A percentile compares a stretch with the other conserved stretches of the same genome.
Conservation (phyloP, 148 eudicot genomes). For the Vaccinium myrtillus region DNA sequence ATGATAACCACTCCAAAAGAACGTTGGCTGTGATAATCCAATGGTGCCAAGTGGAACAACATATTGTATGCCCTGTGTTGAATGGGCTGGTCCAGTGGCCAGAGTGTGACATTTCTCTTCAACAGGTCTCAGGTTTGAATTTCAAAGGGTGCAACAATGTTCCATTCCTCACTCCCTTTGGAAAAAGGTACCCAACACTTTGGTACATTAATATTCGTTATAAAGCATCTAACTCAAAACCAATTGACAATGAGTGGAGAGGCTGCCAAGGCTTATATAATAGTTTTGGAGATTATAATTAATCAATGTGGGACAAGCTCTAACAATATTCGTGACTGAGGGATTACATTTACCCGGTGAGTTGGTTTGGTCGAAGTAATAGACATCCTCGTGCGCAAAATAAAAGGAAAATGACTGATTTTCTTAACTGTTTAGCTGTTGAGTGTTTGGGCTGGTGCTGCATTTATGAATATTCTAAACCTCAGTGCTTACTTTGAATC, state of each 20-base stretch:
- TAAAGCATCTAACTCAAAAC: too few species aligned
- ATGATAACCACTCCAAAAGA: background rate
- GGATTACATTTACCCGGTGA: background rate
- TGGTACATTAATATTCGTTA: too few species aligned
- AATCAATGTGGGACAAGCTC: background rate
- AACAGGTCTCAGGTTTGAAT: background rate
- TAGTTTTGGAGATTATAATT: too few species aligned
- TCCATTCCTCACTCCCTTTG: background rate
- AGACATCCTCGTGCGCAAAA: background rate
- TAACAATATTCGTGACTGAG: background rate
- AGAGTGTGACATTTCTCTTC: background rate
- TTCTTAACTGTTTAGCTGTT: background rate
- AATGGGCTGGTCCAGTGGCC: background rate
- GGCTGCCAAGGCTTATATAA: too few species aligned
- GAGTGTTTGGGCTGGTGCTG: background rate
- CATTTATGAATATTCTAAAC: background rate
- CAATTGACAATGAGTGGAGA: too few species aligned
- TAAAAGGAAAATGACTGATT: background rate
- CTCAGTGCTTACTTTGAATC: background rate
- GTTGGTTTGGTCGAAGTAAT: background rate
- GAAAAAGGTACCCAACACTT: background rate
- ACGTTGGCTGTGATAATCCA: background rate
- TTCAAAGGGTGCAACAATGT: background rate
- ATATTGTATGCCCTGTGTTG: background rate
- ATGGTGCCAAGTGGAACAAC: background rate